Conservation (phyloP, 2,329 filamentous ascomycete species). For the Fusarium brevicatenulatum region DNA sequence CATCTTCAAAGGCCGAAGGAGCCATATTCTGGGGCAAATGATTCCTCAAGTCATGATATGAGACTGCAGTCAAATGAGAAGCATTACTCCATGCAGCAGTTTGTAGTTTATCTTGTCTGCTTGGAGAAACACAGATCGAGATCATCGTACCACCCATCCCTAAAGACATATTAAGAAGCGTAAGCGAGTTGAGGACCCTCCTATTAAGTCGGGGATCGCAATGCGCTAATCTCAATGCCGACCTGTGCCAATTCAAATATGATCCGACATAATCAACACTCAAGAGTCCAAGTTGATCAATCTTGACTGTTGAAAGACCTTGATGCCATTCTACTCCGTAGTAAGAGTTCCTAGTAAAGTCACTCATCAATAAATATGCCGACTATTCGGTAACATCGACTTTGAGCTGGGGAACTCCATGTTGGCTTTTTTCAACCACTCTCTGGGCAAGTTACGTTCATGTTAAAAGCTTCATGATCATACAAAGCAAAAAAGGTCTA, state of each 20-base stretch:
- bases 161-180: background rate
- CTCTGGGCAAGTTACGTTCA: background rate
- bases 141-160: background rate
- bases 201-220: no score
- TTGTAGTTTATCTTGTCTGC: background rate
- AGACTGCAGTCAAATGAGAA: background rate
- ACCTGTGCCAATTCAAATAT: no score
- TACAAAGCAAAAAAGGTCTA: no score
- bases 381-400: background rate
- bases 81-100: background rate
- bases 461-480: background rate
- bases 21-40: no score
- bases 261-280: background rate
- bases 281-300: background rate
- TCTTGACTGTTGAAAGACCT: background rate
- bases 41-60: background rate
- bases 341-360: background rate
- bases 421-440: background rate
- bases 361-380: background rate
- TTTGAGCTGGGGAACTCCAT: background rate
- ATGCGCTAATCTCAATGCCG: no score
- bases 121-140: background rate
- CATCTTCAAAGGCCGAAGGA: no score
- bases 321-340: no score
- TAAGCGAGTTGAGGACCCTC: background rate